phyloP scores from a whole-genome alignment of 176 grass and related monocot species.

The Microstegium vimineum region DNA sequence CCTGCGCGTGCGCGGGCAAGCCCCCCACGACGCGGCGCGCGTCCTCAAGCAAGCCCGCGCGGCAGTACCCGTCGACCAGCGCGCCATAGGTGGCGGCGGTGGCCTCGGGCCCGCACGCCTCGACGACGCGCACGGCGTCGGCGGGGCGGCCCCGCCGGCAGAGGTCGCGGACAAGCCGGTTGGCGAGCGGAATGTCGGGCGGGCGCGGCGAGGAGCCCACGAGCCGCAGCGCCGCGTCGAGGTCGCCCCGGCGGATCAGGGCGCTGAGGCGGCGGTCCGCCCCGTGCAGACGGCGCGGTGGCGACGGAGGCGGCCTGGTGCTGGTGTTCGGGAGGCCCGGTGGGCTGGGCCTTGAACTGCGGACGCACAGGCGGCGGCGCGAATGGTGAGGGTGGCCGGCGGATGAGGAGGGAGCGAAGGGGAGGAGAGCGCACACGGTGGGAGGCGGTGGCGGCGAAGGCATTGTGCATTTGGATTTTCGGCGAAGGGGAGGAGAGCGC shows the following conservation, averaged over 20 bases:
- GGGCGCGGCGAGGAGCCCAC: conserved; percentile 31
- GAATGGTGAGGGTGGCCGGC: conserved; percentile 7
- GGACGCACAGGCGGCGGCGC: conserved; percentile 5
- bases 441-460: conserved; percentile 27
- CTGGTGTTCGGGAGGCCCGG: conserved; percentile 1
- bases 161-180: conserved; percentile 64
- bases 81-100: conserved; percentile 64
- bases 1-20: conserved; percentile 43
- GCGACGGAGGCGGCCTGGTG: background rate
- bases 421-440: conserved; percentile 23
- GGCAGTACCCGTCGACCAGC: conserved; percentile 58
- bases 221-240: conserved; percentile 53
- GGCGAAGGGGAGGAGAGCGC: background rate
- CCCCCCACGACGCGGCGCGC: conserved; percentile 49
- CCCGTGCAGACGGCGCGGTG: conserved; percentile 24
- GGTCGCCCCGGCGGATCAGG: conserved; percentile 50
- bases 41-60: conserved; percentile 46
- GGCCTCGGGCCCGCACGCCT: conserved; percentile 44
- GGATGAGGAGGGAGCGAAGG: conserved; percentile 14
- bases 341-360: conserved; percentile 20
- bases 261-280: conserved; percentile 49
- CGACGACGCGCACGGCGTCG: conserved; percentile 54
- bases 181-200: conserved; percentile 47
- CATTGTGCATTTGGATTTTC: conserved; percentile 47
- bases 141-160: conserved; percentile 49